These are phyloP conservation scores for Pichia eremophila DNA, from an alignment of 805 yeast genomes.

Conservation along the genomic window DNA sequence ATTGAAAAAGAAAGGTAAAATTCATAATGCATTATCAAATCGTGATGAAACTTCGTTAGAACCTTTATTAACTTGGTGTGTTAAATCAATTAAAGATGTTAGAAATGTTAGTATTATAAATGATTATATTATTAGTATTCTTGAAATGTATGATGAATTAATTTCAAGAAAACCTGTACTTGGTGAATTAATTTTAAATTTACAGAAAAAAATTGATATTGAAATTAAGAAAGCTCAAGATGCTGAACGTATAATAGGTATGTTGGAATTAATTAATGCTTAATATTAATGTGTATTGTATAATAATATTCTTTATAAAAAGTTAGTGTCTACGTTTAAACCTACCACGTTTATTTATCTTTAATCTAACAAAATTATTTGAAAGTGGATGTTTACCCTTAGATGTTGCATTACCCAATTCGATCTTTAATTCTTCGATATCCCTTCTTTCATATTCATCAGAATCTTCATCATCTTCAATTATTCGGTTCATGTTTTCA, in stretches of 20 bases:
- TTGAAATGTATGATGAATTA: slow-evolving; percentile 68
- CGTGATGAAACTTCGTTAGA: slow-evolving; percentile 77
- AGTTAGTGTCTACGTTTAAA: slow-evolving; percentile 16
- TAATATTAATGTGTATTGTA: slow-evolving; percentile 15
- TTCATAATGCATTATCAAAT: slow-evolving; percentile 66
- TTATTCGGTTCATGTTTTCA: no score
- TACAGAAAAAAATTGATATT: slow-evolving; percentile 49
- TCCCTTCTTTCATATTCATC: slow-evolving; percentile 16
- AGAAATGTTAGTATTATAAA: slow-evolving; percentile 55
- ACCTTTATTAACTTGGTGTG: slow-evolving; percentile 80
- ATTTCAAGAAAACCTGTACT: slow-evolving; percentile 69
- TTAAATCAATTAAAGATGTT: slow-evolving; percentile 67
- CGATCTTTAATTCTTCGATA: slow-evolving; percentile 7
- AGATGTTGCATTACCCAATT: slow-evolving; percentile 13
- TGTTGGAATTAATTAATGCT: slow-evolving; percentile 75
- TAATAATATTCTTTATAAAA: not conserved
- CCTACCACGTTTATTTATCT: slow-evolving; percentile 22
- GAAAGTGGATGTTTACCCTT: slow-evolving; percentile 23
- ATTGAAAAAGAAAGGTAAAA: slow-evolving; percentile 80
- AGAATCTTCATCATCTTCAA: slow-evolving; percentile 7
- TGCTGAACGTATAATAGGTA: slow-evolving; percentile 85
- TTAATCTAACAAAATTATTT: slow-evolving; percentile 28
- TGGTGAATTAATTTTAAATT: slow-evolving; percentile 56
- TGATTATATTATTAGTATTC: slow-evolving; percentile 57
- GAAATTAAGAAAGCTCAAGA: slow-evolving; percentile 78